phyloP scores from a whole-genome alignment of 768 basidiomycete genomes.

The Tricholoma sp. region DNA sequence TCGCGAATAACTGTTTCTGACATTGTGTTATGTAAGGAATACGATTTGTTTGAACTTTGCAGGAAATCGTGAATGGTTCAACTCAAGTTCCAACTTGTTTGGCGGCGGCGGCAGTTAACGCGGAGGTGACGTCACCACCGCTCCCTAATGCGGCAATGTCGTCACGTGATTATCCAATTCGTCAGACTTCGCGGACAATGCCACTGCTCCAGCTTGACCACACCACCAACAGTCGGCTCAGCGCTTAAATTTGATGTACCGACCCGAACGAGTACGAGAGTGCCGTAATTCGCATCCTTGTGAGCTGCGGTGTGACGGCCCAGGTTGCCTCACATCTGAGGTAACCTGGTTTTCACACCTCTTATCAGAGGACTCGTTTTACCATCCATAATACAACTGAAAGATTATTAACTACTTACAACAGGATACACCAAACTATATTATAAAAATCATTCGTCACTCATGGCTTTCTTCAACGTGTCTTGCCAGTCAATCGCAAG shows the following conservation, averaged over 20 bases:
- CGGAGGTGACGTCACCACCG: too few species aligned
- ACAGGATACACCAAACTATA: background rate
- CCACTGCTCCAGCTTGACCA: too few species aligned
- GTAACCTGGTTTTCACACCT: slow-evolving; percentile 2
- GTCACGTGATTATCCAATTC: too few species aligned
- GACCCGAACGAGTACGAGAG: background rate
- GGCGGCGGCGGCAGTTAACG: too few species aligned
- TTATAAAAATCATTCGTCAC: slow-evolving; percentile 35
- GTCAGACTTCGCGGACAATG: too few species aligned
- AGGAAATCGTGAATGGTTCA: too few species aligned
- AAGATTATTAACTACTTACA: background rate
- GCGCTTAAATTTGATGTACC: too few species aligned
- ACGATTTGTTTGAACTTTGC: too few species aligned
- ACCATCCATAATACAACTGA: background rate
- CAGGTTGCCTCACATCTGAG: slow-evolving; percentile 4
- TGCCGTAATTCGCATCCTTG: slow-evolving; percentile 1
- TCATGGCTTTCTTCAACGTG: slow-evolving; percentile 56
- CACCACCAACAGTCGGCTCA: too few species aligned
- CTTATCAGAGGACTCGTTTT: background rate
- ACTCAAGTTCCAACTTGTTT: too few species aligned
- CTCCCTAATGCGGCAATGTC: too few species aligned
- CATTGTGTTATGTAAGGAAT: slow-evolving; percentile 12
- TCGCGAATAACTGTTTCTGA: slow-evolving; percentile 37
- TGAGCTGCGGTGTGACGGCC: slow-evolving; percentile 1
- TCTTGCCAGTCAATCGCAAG: slow-evolving; percentile 85